Base-by-base conservation (phyloP, 164 flowering plant genomes). In the Nelumbo lutea region DNA sequence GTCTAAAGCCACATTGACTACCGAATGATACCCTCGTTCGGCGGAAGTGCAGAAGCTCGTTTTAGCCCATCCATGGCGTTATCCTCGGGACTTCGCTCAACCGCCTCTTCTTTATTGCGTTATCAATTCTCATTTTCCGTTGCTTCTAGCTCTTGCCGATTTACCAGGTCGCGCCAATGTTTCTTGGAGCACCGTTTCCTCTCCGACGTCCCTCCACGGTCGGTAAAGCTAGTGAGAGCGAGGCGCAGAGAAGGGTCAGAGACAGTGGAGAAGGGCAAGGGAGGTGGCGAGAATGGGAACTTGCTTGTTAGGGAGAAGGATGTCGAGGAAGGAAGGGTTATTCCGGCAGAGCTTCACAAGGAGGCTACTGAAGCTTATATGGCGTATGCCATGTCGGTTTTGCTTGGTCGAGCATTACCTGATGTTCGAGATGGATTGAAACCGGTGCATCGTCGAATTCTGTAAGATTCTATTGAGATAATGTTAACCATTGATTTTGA, bases 361-460 rank as follows among this genome's bases (percentile, higher is more conserved):
- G 98, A 95, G 85, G 96, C 96, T 9, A 92, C 96, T 2, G 96
- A 89, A 59, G 92, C 98, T 1, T 95, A 95, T 65, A 86, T 89
- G 90, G 72, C 98, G 0, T 95, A 95, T 51, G 96, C 98, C 0
- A 86, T 95, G 89, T 95, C 98, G 0, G 97, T 95, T 6, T 74
- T 95, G 76, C 86, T 95, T 7, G 98, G 98, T 4, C 83, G 98
- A 4, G 97, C 98, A 5, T 74, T 95, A 76, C 98, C 98, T 2
- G 98, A 95, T 74, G 96, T 92, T 66, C 81, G 98, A 2, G 98
- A 95, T 51, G 97, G 98, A 9, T 80, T 95, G 77, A 95, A 95
- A 84, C 98, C 98, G 0, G 98, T 95, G 42, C 98, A 95, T 68
- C 79, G 98, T 6, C 76, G 98, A 58, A 90, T 95, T 6, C 70